Evolutionary conservation across 2,329 filamentous ascomycete genomes (phyloP), one percentile per base, ranked within the genome.

Genomic region (Nannizziopsis arthrosporioides): DNA sequence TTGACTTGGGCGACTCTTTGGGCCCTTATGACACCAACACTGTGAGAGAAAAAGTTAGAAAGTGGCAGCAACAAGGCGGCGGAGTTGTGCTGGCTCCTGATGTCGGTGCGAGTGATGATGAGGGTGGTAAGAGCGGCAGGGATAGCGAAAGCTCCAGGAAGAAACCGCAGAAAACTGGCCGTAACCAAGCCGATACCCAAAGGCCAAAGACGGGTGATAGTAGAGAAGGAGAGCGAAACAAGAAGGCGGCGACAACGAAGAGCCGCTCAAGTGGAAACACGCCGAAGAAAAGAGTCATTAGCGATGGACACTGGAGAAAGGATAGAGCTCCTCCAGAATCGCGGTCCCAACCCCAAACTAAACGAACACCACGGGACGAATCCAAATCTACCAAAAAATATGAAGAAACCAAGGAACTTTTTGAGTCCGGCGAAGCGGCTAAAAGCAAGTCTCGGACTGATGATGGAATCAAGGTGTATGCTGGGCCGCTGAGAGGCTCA

Each of bases 241-340:
- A 42, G 22, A 46, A 45, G 43, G 36, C 15, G 49, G 51, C 19
- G 22, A 27, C 22, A 27, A 4, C 22, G 22, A 27, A 27, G 36
- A 55, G 12, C 19, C 50, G 32, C 52, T 70, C 61, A 61, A 70
- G 67, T 57, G 73, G 67, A 61, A 79, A 73, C 43, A 78, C 85
- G 40, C 90, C 90, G 12, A 88, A 86, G 68, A 95, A 94, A 73
- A 80, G 89, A 54, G 86, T 96, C 47, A 80, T 95, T 52, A 95
- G 89, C 63, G 90, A 96, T 68, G 84, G 85, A 47, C 85, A 94
- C 67, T 96, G 90, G 63, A 76, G 74, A 52, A 74, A 72, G 51
- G 75, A 73, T 51, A 73, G 71, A 50, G 73, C 64, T 49, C 66
- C 73, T 7, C 22, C 22, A 27, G 22, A 27, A 27, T 63, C 71